Conservation (phyloP, 2,329 filamentous ascomycete genomes). For the Xylogone sp. region DNA sequence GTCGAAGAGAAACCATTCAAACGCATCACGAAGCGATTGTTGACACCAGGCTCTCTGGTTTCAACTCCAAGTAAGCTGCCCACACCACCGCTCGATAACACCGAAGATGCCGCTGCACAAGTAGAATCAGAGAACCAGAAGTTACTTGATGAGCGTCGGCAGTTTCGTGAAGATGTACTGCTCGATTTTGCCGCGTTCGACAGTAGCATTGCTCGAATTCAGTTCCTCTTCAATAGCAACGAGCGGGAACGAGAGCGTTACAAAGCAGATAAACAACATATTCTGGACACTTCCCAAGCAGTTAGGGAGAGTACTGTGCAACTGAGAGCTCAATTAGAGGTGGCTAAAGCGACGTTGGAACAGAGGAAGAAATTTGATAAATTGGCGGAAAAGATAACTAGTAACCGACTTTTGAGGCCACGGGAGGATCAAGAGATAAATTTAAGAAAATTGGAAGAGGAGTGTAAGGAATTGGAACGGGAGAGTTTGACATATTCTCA, state of each 20-base stretch:
- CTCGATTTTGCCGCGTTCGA: constrained; percentile 89
- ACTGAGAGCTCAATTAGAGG: constrained; percentile 71
- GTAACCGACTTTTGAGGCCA: constrained; percentile 72
- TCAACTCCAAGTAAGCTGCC: constrained; percentile 50
- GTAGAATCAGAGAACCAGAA: constrained; percentile 43
- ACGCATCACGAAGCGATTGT: constrained; percentile 77
- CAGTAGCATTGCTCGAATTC: constrained; percentile 79
- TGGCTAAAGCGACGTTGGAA: constrained; percentile 69
- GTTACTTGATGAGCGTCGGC: constrained; percentile 52
- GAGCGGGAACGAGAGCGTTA: constrained; percentile 80
- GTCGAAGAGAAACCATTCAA: constrained; percentile 93
- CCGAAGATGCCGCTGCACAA: constrained; percentile 37
- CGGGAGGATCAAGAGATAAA: constrained; percentile 79
- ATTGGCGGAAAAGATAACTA: constrained; percentile 80
- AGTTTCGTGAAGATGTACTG: constrained; percentile 77
- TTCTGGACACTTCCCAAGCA: constrained; percentile 71
- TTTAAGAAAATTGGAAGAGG: constrained; percentile 77
- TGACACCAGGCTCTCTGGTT: constrained; percentile 63
- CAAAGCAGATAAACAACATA: constrained; percentile 72
- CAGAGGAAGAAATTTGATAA: constrained; percentile 85
- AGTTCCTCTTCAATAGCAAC: constrained; percentile 83
- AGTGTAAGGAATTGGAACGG: constrained; percentile 81
- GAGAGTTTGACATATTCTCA: constrained; percentile 78
- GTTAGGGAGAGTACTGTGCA: constrained; percentile 72
- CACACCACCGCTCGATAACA: constrained; percentile 62